A percentile compares a stretch with the other conserved stretches of the same genome.
Evolutionary conservation across 352 stramenopile genomes (phyloP).

Genomic region (Aphanomyces stellatus): DNA sequence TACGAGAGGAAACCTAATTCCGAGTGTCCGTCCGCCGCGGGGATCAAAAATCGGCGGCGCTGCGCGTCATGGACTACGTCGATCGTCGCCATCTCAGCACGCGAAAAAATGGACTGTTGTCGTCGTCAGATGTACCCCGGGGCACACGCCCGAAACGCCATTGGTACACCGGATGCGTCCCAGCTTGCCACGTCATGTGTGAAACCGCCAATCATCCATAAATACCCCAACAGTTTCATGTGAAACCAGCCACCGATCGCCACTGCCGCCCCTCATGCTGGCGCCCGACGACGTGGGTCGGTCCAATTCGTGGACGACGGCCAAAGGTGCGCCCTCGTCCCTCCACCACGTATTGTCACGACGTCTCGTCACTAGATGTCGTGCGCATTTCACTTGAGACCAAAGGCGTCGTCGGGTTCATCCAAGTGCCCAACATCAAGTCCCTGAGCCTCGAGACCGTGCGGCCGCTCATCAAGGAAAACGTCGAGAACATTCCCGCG

Average conservation of each 20-base stretch:
- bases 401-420: conserved; percentile 61
- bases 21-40: not conserved
- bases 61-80: not conserved
- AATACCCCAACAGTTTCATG: not conserved
- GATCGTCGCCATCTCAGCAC: not conserved
- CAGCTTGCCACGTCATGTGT: no score
- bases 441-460: conserved; percentile 37
- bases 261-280: no score
- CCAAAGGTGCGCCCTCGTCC: conserved; percentile 3
- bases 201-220: conserved; percentile 1
- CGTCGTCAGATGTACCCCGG: no score
- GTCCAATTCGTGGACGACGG: not conserved
- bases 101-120: no score
- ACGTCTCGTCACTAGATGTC: conserved; percentile 28
- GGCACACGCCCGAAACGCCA: no score
- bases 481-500: conserved; percentile 49
- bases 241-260: no score
- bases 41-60: not conserved
- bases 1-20: not conserved
- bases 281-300: not conserved
- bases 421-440: conserved; percentile 56
- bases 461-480: conserved; percentile 50
- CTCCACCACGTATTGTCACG: no score
- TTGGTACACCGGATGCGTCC: no score
- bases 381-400: conserved; percentile 54